These are phyloP conservation scores for Candida nanaspora DNA, from an alignment of 805 yeast species.

Conservation along the genomic window DNA sequence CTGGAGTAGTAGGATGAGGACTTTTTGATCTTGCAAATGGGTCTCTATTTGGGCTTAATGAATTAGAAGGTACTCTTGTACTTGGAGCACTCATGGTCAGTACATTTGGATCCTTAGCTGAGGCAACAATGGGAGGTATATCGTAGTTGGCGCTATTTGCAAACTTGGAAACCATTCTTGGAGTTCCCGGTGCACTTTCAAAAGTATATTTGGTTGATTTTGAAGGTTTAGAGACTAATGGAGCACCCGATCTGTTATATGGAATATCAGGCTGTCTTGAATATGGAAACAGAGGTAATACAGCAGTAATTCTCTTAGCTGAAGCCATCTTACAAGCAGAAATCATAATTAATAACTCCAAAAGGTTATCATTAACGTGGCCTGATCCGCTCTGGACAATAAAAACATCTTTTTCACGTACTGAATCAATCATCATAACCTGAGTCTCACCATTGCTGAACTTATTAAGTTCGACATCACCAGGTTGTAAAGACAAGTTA, in stretches of 20 bases:
- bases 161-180: conserved; percentile 29
- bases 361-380: conserved; percentile 77
- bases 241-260: conserved; percentile 71
- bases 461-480: conserved; percentile 56
- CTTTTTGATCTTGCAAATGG: not conserved
- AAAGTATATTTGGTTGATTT: conserved; percentile 24
- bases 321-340: conserved; percentile 93
- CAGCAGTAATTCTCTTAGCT: conserved; percentile 84
- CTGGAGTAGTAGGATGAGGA: conserved; percentile 2
- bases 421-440: conserved; percentile 78
- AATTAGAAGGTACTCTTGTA: not conserved
- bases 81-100: not conserved
- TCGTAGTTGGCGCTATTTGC: not conserved
- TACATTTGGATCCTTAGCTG: not conserved
- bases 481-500: conserved; percentile 66
- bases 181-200: conserved; percentile 42
- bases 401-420: conserved; percentile 93
- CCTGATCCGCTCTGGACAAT: conserved; percentile 86
- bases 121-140: conserved; percentile 1
- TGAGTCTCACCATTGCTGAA: conserved; percentile 92
- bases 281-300: conserved; percentile 89
- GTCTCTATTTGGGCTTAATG: not conserved
- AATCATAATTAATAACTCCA: conserved; percentile 75
- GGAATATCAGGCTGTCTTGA: conserved; percentile 95
- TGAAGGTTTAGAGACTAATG: conserved; percentile 31